A percentile compares a stretch with the other conserved stretches of the same genome.
These are phyloP conservation scores for Balakata baccata DNA, from an alignment of 345 rosid genomes.

Conservation along the genomic window DNA sequence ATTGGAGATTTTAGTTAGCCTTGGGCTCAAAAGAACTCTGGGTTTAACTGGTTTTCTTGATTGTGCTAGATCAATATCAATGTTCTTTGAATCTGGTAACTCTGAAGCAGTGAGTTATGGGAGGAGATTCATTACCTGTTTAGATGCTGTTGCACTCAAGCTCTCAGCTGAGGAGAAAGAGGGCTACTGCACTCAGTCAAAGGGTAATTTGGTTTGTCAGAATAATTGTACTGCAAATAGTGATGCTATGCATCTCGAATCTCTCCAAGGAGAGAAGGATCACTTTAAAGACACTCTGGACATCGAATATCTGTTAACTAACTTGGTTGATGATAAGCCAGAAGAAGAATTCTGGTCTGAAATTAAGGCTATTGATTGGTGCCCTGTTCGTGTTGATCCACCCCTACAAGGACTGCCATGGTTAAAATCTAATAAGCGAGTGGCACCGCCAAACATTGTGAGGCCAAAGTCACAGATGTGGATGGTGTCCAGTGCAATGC, in stretches of 20 bases:
- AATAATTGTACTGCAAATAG: conserved; percentile 16
- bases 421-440: conserved; percentile 54
- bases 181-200: conserved; percentile 34
- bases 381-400: conserved; percentile 70
- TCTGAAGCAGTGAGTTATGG: conserved; percentile 53
- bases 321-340: conserved; percentile 46
- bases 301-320: conserved; percentile 42
- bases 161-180: conserved; percentile 41
- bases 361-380: conserved; percentile 71
- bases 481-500: conserved; percentile 68
- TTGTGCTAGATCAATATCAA: conserved; percentile 73
- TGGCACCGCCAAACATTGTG: conserved; percentile 66
- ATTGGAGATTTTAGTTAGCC: conserved; percentile 62
- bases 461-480: conserved; percentile 88
- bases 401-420: conserved; percentile 80
- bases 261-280: conserved; percentile 28
- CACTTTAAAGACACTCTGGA: conserved; percentile 37
- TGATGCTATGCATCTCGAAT: conserved; percentile 29
- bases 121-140: conserved; percentile 48
- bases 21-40: conserved; percentile 69
- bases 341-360: conserved; percentile 91
- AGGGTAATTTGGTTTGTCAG: conserved; percentile 21
- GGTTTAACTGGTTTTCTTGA: conserved; percentile 70
- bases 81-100: conserved; percentile 55
- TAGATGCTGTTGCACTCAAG: conserved; percentile 60